Percentiles rank a stretch among this genome's conserved stretches.
phyloP scores from a whole-genome alignment of 108 stramenopile species.

The Cylindrotheca closterium region DNA sequence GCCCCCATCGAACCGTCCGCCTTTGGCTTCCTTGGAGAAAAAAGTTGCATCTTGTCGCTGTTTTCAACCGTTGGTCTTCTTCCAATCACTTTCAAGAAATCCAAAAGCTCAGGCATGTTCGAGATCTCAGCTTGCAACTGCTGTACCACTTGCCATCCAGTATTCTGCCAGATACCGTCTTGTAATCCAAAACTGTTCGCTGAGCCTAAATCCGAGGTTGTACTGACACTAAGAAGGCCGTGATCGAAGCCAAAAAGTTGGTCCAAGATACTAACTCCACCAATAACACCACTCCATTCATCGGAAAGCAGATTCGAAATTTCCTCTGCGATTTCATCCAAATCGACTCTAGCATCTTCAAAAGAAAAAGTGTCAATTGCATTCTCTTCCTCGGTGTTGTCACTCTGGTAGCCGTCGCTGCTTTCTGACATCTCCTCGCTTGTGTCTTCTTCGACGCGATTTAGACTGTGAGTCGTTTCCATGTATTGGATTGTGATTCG shows the following conservation, averaged over 20 bases:
- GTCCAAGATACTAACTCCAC: conserved; percentile 57
- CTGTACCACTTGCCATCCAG: conserved; percentile 62
- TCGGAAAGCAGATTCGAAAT: conserved; percentile 8
- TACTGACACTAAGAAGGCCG: conserved; percentile 41
- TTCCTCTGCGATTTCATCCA: conserved; percentile 36
- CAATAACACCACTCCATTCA: conserved; percentile 50
- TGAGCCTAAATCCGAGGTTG: neutral
- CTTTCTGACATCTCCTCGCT: neutral
- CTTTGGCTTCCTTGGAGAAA: conserved; percentile 44
- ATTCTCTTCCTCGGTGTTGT: conserved; percentile 11
- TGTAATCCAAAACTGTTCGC: conserved; percentile 54
- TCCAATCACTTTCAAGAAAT: conserved; percentile 48
- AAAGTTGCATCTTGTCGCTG: conserved; percentile 41
- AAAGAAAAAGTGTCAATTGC: conserved; percentile 6
- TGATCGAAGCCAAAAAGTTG: conserved; percentile 66
- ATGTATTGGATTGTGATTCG: conserved; percentile 42
- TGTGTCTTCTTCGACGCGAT: conserved; percentile 5
- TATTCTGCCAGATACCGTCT: conserved; percentile 69
- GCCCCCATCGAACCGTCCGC: conserved; percentile 57
- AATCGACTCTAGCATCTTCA: conserved; percentile 18
- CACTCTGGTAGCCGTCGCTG: conserved; percentile 12
- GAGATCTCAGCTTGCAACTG: conserved; percentile 46
- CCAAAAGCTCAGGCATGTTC: conserved; percentile 53
- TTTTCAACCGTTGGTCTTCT: conserved; percentile 56
- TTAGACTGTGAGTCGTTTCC: conserved; percentile 22